Base-by-base conservation (phyloP, 139 green algal genomes). In the Spirogloea muscicola region DNA sequence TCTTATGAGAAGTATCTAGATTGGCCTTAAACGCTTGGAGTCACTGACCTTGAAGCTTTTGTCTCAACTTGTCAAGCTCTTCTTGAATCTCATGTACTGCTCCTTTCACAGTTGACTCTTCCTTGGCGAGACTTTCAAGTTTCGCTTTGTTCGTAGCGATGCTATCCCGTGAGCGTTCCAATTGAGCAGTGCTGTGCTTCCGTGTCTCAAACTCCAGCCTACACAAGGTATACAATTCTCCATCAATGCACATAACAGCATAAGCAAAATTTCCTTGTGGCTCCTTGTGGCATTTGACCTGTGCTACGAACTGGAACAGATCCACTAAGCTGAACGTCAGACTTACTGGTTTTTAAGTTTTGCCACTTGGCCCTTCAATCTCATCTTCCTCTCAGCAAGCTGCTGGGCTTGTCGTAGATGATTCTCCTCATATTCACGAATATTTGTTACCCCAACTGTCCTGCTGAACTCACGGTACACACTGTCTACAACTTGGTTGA, bases 391-490 rank as follows among this genome's bases (percentile, higher is more conserved):
- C 71, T 84, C 65, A 3, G 63, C 61, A 39, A 72, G 9, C 48
- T 77, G 55, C 59, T 87, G 73, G n/a, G 83, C 80, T 44, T 87
- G 82, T 39, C 76, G 81, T 36, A 89, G 52, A 52, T 91, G 76
- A 16, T 82, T 85, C 77, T 94, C 88, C 86, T 96, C 88, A 38
- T 90, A 93, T 83, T 96, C 91, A 13, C 91, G 87, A 36, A 97
- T 91, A 79, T 80, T 93, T 29, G 59, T 39, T 40, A 98, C 86
- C 31, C 93, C 91, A 42, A 80, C 81, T 40, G 70, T 69, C 2
- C 75, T 64, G 65, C 63, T 86, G 84, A 96, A 94, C 58, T 85
- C 72, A n/a, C 39, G 48, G 31, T 49, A 85, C 48, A 86, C 42
- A 48, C 80, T 61, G 51, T 87, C 85, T 39, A 77, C 55, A 40